phyloP scores from a whole-genome alignment of 306 rosid genomes.

The Quillaja saponaria region DNA sequence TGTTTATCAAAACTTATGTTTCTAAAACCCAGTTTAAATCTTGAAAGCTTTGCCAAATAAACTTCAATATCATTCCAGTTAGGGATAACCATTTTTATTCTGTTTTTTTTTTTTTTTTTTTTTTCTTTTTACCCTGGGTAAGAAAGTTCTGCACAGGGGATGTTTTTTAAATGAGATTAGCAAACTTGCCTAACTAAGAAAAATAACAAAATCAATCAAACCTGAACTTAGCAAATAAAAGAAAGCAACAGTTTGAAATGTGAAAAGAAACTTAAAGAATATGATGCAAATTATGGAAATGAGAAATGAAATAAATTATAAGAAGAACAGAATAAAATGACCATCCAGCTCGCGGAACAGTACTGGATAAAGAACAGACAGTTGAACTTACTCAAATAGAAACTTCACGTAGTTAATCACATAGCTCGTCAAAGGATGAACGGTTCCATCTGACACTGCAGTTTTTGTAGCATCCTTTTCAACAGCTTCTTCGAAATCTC shows the following conservation, averaged over 20 bases:
- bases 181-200: not conserved
- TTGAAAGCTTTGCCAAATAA: not conserved
- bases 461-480: constrained; percentile 95
- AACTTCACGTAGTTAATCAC: constrained; percentile 94
- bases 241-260: not conserved
- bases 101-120: no score
- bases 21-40: no score
- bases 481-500: constrained; percentile 97
- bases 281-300: not conserved
- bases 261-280: not conserved
- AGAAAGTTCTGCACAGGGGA: not conserved
- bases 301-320: constrained; percentile 6
- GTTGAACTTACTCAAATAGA: constrained; percentile 84
- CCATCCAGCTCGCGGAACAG: constrained; percentile 9
- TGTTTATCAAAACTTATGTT: no score
- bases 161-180: not conserved
- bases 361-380: constrained; percentile 9
- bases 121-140: not conserved
- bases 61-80: not conserved
- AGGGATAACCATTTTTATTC: no score
- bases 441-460: constrained; percentile 96
- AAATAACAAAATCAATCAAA: not conserved
- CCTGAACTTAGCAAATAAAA: not conserved
- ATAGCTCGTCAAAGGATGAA: constrained; percentile 96
- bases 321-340: constrained; percentile 14